Evolutionary conservation across 1,284 basidiomycete genomes (phyloP), one percentile per base, ranked within the genome.

Genomic region (Pseudozyma thailandica): DNA sequence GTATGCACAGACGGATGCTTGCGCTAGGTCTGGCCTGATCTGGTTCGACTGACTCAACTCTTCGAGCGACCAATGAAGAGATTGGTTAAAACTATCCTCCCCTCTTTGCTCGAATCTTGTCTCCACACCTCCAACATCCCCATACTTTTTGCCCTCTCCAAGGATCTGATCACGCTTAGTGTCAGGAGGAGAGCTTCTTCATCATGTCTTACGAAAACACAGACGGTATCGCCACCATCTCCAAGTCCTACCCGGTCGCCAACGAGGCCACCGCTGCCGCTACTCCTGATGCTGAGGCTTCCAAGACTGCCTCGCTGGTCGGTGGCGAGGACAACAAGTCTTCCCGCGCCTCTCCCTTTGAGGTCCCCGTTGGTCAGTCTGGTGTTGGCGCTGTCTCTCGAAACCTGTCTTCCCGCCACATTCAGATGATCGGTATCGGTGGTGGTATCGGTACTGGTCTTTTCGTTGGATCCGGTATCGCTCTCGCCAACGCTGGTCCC

Each of bases 371-470:
- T 6, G 69, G 69, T 12, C 51, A 58, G 3, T 39, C 50, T 4
- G 66, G 70, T 10, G 70, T 73, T 16, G 70, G 70, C 16, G 50
- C 49, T 3, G 65, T 68, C 25, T 63, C 68, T 44, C 64, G 73
- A 3, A 65, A 62, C 28, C 65, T 75, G 30, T 39, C 23, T 37
- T 46, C 39, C 13, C 64, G 73, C 10, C 73, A 75, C 62, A 72
- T 75, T 20, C 70, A 74, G 48, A 75, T 75, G 74, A 75, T 75
- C 30, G 74, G 70, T 62, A 70, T 75, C 47, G 78, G 76, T 15
- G 72, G 78, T 33, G 74, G 74, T 48, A 78, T 80, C 25, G 78
- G 78, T 10, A 80, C 78, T 3, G 78, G 78, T 66, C 63, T 80
- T 12, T 80, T 78, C 25, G 71, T 80, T 50, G 78, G 78, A 4